Evolutionary conservation across 805 yeast genomes (phyloP).

Genomic region (Ogataea populi-albae): DNA sequence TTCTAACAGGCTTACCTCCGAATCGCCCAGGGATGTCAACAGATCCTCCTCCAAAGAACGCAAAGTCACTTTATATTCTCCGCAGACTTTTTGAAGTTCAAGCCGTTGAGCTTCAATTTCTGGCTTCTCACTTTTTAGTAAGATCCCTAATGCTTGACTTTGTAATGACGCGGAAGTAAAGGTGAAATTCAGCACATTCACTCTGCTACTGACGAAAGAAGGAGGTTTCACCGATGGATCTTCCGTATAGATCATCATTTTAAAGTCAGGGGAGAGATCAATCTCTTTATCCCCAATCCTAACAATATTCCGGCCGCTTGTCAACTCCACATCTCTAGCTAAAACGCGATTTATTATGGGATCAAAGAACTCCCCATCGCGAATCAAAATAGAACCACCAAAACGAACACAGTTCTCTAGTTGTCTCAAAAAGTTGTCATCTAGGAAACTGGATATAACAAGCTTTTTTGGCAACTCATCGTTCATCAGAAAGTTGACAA

Average conservation of each 20-base stretch:
- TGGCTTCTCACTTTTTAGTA: slow-evolving; percentile 57
- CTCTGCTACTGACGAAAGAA: slow-evolving; percentile 59
- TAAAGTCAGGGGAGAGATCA: slow-evolving; percentile 66
- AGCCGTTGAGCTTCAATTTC: slow-evolving; percentile 59
- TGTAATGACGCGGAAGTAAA: slow-evolving; percentile 68
- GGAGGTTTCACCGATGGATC: slow-evolving; percentile 49
- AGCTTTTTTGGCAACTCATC: slow-evolving; percentile 36
- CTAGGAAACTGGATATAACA: slow-evolving; percentile 66
- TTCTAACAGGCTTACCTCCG: slow-evolving; percentile 65
- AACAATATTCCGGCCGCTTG: slow-evolving; percentile 70
- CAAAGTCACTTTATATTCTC: slow-evolving; percentile 56
- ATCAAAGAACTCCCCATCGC: slow-evolving; percentile 79
- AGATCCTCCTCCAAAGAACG: slow-evolving; percentile 56
- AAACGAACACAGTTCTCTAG: slow-evolving; percentile 80
- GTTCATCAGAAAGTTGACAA: slow-evolving; percentile 40
- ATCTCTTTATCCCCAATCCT: slow-evolving; percentile 59
- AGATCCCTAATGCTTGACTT: slow-evolving; percentile 54
- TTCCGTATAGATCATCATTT: slow-evolving; percentile 56
- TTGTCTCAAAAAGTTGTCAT: slow-evolving; percentile 60
- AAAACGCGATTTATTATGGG: slow-evolving; percentile 67
- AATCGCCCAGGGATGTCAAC: slow-evolving; percentile 52
- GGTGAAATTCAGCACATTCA: slow-evolving; percentile 65
- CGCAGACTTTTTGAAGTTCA: slow-evolving; percentile 52
- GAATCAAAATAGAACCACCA: slow-evolving; percentile 71
- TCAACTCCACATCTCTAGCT: slow-evolving; percentile 52